Evolutionary conservation across 108 stramenopile genomes (phyloP).

Genomic region (Cyclotella kingstonii): DNA sequence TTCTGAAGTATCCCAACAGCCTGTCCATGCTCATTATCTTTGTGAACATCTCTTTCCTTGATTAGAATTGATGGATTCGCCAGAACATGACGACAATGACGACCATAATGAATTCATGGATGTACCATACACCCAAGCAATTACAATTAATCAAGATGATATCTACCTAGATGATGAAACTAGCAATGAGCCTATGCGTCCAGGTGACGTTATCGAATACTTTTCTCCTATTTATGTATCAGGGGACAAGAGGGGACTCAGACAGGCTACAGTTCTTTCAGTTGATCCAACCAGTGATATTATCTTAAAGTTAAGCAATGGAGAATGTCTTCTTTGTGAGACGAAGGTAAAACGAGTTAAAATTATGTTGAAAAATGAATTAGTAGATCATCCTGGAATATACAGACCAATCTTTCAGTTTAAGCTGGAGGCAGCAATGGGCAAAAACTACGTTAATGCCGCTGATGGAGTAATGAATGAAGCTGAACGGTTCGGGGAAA

Average conservation of each 20-base stretch:
- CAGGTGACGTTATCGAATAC: slow-evolving; percentile 72
- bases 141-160: slow-evolving; percentile 27
- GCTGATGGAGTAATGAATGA: slow-evolving; percentile 29
- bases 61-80: slow-evolving; percentile 1
- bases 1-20: no score
- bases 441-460: slow-evolving; percentile 5
- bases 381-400: slow-evolving; percentile 51
- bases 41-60: no score
- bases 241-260: slow-evolving; percentile 50
- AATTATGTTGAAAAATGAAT: slow-evolving; percentile 37
- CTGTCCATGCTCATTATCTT: no score
- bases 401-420: slow-evolving; percentile 42
- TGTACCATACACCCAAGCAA: slow-evolving; percentile 41
- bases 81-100: neutral
- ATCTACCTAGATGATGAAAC: slow-evolving; percentile 25
- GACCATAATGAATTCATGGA: slow-evolving; percentile 38
- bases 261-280: slow-evolving; percentile 50
- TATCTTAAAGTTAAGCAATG: slow-evolving; percentile 52
- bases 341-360: slow-evolving; percentile 54
- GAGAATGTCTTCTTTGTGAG: slow-evolving; percentile 50
- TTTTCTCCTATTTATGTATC: slow-evolving; percentile 55
- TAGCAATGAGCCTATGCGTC: slow-evolving; percentile 63
- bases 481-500: slow-evolving; percentile 27
- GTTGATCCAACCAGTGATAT: slow-evolving; percentile 44
- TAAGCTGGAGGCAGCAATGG: slow-evolving; percentile 20